Percentiles rank a stretch among this genome's conserved stretches.
These are phyloP conservation scores for Penicillium lagena DNA, from an alignment of 495 filamentous ascomycete genomes.

Conservation along the genomic window DNA sequence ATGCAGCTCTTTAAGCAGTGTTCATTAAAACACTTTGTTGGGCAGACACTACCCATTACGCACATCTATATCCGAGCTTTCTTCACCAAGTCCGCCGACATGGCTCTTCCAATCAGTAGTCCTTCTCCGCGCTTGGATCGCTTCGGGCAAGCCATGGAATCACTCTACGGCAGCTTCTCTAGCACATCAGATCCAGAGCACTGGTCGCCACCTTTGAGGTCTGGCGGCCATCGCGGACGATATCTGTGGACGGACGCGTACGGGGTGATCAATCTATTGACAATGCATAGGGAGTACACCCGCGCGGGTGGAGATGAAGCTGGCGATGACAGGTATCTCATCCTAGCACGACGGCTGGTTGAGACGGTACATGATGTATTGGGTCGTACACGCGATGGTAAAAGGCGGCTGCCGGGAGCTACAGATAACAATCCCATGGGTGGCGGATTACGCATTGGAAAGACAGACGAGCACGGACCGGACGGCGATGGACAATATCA, in stretches of 20 bases:
- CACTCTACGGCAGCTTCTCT: conserved; percentile 33
- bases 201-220: conserved; percentile 42
- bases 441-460: conserved; percentile 61
- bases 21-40: neutral
- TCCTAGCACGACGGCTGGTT: conserved; percentile 45
- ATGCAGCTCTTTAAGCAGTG: too few relatives aligned
- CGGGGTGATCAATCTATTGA: conserved; percentile 62
- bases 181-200: conserved; percentile 19
- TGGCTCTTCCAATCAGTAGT: conserved; percentile 17
- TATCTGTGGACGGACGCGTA: conserved; percentile 68
- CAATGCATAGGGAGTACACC: conserved; percentile 41
- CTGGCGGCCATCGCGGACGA: conserved; percentile 58
- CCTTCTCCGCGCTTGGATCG: conserved; percentile 24
- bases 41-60: neutral
- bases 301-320: neutral
- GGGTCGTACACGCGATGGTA: conserved; percentile 47
- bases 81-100: conserved; percentile 1
- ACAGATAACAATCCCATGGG: conserved; percentile 47
- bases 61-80: neutral
- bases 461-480: conserved; percentile 40
- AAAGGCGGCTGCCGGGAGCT: conserved; percentile 43
- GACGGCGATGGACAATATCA: conserved; percentile 64
- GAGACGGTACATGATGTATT: conserved; percentile 50
- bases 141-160: conserved; percentile 33
- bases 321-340: conserved; percentile 37